Percentiles rank a stretch among this genome's conserved stretches.
Evolutionary conservation across 2,329 filamentous ascomycete genomes (phyloP).

Genomic region (Exophiala phaeomuriformis): DNA sequence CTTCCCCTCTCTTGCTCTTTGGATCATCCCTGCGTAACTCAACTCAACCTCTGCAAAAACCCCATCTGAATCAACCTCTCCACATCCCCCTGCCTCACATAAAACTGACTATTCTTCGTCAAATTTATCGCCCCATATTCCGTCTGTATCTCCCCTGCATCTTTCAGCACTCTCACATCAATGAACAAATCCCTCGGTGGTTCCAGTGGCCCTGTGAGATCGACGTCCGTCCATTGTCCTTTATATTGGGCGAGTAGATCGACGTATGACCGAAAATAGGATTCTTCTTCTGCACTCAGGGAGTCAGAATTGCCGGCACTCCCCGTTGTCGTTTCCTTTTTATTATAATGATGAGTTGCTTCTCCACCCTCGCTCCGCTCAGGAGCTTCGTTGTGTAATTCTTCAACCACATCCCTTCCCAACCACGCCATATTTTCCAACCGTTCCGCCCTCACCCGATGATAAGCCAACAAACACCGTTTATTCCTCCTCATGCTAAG

Average conservation of each 20-base stretch:
- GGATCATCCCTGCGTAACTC: conserved; percentile 33
- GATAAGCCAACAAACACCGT: conserved; percentile 88
- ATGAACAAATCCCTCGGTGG: conserved; percentile 95
- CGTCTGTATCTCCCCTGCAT: conserved; percentile 96
- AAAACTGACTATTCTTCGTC: conserved; percentile 97
- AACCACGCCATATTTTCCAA: conserved; percentile 91
- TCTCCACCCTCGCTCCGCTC: background rate
- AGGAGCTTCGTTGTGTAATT: background rate
- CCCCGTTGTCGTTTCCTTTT: conserved; percentile 42
- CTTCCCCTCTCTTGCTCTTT: background rate
- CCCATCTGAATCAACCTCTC: conserved; percentile 90
- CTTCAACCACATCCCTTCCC: conserved; percentile 60
- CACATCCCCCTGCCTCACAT: conserved; percentile 90
- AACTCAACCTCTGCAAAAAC: conserved; percentile 84
- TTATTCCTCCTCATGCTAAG: conserved; percentile 94
- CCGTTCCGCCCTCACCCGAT: conserved; percentile 81
- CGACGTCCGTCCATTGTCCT: conserved; percentile 96
- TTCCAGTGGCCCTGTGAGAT: conserved; percentile 86
- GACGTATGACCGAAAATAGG: conserved; percentile 86
- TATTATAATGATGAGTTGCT: background rate
- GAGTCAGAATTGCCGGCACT: conserved; percentile 47
- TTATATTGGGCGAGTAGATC: conserved; percentile 94
- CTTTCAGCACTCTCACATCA: conserved; percentile 89
- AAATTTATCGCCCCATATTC: conserved; percentile 96
- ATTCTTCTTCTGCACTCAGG: conserved; percentile 90